Evolutionary conservation across 139 green algal genomes (phyloP), one percentile per base, ranked within the genome.

Genomic region (Edaphochlamys debaryana): DNA sequence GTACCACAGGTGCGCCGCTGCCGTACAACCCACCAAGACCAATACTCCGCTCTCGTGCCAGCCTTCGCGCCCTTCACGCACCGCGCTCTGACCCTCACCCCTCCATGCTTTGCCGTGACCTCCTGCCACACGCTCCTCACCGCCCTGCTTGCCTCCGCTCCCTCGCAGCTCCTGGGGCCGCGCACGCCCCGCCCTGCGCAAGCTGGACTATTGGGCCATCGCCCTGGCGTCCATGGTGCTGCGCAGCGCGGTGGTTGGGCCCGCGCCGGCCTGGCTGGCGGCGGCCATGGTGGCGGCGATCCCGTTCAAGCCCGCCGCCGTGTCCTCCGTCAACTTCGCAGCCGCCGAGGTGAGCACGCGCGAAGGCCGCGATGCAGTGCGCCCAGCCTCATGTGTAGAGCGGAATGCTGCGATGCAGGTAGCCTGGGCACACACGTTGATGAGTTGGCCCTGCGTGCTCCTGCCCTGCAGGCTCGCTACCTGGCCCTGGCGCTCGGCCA

Each of bases 291-390:
- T 94, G 58, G 40, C 75, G 22, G 70, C 85, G 25, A 92, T 88
- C 4, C 93, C 93, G 27, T 95, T 96, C 82, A 82, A 73, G 62
- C 93, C 93, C 23, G 90, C 95, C 15, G 29, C 75, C 2, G 77
- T 95, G 11, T 85, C 84, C 22, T 60, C 78, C 23, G 56, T 40
- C 32, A 89, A 92, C 69, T 84, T 89, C 1, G 70, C 71, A 48
- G 87, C 87, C 2, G 92, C 89, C 67, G 90, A 95, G 85, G 58
- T 56, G 64, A 7, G 75, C n/a, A n/a, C n/a, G n/a, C n/a, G n/a
- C n/a, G n/a, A n/a, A n/a, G n/a, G n/a, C n/a, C n/a, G n/a, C n/a
- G n/a, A n/a, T n/a, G n/a, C n/a, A n/a, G n/a, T n/a, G n/a, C n/a
- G n/a, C n/a, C n/a, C n/a, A n/a, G n/a, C n/a, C n/a, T n/a, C n/a